Conservation (phyloP, 2,329 filamentous ascomycete species). For the Pseudocercospora eumusae region DNA sequence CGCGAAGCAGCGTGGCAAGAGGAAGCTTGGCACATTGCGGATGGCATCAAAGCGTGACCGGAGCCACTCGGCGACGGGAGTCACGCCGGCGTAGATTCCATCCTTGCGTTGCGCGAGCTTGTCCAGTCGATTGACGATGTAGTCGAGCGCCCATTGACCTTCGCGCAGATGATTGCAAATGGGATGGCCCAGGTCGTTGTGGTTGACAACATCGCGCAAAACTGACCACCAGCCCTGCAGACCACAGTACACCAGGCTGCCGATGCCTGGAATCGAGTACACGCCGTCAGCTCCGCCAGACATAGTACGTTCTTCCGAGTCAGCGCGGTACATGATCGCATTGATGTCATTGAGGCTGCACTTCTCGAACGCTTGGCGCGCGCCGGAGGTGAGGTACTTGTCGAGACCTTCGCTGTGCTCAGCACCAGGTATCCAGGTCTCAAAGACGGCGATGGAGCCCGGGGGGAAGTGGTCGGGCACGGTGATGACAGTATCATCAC, state of each 20-base stretch:
- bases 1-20: constrained; percentile 90
- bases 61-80: constrained; percentile 73
- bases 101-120: constrained; percentile 60
- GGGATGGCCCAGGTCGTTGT: constrained; percentile 90
- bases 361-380: constrained; percentile 72
- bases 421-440: constrained; percentile 89
- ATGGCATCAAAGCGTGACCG: constrained; percentile 83
- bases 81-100: constrained; percentile 61
- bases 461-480: constrained; percentile 84
- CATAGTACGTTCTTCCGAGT: constrained; percentile 80
- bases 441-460: constrained; percentile 90
- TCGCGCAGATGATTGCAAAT: constrained; percentile 90
- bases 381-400: constrained; percentile 80
- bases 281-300: constrained; percentile 81
- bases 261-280: constrained; percentile 82
- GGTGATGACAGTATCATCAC: constrained; percentile 74
- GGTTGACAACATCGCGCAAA: constrained; percentile 75
- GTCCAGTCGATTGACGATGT: constrained; percentile 76
- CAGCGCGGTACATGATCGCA: constrained; percentile 85
- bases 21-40: constrained; percentile 79
- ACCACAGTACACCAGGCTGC: constrained; percentile 87
- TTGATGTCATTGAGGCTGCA: constrained; percentile 83
- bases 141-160: constrained; percentile 91
- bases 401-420: constrained; percentile 84
- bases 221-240: constrained; percentile 99